A percentile compares a stretch with the other conserved stretches of the same genome.
phyloP scores from a whole-genome alignment of 192 early-diverging fungal species.

The Coemansia sp. region DNA sequence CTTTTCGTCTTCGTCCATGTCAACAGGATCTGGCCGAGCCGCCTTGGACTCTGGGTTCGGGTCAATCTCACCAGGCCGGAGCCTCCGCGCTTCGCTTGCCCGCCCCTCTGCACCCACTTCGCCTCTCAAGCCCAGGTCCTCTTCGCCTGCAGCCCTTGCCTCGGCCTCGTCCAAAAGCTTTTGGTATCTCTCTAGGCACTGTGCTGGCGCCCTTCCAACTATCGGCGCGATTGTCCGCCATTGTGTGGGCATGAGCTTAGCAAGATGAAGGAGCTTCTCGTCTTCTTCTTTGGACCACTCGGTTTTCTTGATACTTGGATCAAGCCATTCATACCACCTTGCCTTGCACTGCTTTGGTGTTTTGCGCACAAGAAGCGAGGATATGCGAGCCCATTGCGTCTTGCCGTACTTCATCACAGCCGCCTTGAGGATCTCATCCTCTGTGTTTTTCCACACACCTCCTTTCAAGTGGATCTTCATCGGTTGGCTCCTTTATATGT shows the following conservation, averaged over 20 bases:
- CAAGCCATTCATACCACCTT: constrained; percentile 98
- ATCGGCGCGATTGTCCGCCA: constrained; percentile 99
- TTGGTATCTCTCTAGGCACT: constrained; percentile 97
- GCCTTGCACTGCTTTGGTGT: constrained; percentile 99
- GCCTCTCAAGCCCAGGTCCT: constrained; percentile 59
- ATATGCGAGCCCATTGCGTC: constrained; percentile 98
- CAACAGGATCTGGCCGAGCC: constrained; percentile 96
- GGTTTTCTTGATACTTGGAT: constrained; percentile 98
- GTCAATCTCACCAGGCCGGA: constrained; percentile 95
- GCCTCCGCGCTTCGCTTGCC: constrained; percentile 61
- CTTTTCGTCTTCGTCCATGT: constrained; percentile 99
- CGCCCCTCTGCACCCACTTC: constrained; percentile 49
- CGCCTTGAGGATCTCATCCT: constrained; percentile 97
- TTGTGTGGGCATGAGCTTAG: constrained; percentile 99
- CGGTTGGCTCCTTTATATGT: not conserved
- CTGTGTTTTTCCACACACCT: constrained; percentile 99
- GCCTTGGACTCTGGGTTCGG: constrained; percentile 95
- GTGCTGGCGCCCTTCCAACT: constrained; percentile 92
- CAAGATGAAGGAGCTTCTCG: constrained; percentile 94
- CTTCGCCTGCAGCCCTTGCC: constrained; percentile 63
- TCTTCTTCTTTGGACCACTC: constrained; percentile 99
- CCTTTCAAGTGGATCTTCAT: constrained; percentile 57
- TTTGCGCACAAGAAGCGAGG: constrained; percentile 90
- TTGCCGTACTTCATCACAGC: constrained; percentile 99
- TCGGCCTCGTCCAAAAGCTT: constrained; percentile 95